Evolutionary conservation across 2,329 filamentous ascomycete species (phyloP).

Genomic region (Aureobasidium uvarum): DNA sequence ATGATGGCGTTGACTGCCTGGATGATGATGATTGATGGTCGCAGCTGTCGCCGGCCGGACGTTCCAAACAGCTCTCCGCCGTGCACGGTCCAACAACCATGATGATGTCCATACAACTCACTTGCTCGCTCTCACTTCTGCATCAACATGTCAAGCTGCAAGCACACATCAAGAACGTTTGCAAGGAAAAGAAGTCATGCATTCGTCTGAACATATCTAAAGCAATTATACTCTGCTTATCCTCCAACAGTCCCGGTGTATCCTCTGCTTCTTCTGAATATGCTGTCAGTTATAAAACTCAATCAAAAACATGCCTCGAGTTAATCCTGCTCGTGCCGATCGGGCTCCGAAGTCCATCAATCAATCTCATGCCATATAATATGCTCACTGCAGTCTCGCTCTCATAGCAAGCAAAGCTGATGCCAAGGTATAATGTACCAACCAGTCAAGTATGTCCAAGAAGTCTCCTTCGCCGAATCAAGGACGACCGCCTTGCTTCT

Average conservation of each 20-base stretch:
- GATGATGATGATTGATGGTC: constrained; percentile 16
- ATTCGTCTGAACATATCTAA: constrained; percentile 22
- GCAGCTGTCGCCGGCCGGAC: constrained; percentile 9
- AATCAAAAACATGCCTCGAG: constrained; percentile 20
- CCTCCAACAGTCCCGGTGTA: constrained; percentile 16
- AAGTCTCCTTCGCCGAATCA: not conserved
- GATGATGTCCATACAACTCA: constrained; percentile 3
- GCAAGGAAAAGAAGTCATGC: constrained; percentile 15
- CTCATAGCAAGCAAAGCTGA: not conserved
- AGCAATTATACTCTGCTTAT: constrained; percentile 22
- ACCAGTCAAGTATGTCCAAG: constrained; percentile 14
- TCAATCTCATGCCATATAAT: constrained; percentile 4
- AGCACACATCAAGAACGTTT: not conserved
- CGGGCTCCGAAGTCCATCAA: not conserved
- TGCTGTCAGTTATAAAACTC: constrained; percentile 18
- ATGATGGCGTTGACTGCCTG: constrained; percentile 20
- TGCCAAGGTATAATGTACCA: constrained; percentile 3
- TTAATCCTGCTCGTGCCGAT: constrained; percentile 17
- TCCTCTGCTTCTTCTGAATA: constrained; percentile 16
- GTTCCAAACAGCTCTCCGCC: constrained; percentile 21
- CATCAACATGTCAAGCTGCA: not conserved
- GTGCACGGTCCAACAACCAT: constrained; percentile 18
- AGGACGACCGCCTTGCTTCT: constrained; percentile 22
- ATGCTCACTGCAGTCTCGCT: not conserved
- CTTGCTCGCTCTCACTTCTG: not conserved